A percentile compares a stretch with the other conserved stretches of the same genome.
Evolutionary conservation across 2,329 filamentous ascomycete genomes (phyloP).

Genomic region (Beauveria sp.): DNA sequence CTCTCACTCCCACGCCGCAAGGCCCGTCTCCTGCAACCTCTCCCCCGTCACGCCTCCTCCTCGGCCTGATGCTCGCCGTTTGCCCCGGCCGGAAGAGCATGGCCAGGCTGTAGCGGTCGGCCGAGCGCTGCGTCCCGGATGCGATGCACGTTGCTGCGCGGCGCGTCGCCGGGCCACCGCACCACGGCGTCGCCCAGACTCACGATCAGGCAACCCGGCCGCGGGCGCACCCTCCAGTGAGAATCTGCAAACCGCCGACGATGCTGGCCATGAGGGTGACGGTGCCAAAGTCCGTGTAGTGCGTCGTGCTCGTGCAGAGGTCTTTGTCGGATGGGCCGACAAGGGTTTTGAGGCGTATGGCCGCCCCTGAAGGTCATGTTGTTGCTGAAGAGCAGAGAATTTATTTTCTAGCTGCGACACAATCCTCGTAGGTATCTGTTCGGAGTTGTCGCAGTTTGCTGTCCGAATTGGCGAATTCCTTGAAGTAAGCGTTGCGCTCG

Average conservation of each 20-base stretch:
- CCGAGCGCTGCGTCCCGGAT: conserved; percentile 7
- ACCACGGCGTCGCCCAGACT: conserved; percentile 17
- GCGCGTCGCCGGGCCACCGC: conserved; percentile 17
- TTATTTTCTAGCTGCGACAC: neutral
- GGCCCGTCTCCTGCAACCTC: neutral
- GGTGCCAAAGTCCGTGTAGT: conserved; percentile 29
- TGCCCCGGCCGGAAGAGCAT: neutral
- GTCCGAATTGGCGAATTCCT: neutral
- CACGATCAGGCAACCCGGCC: conserved; percentile 18
- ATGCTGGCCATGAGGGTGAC: conserved; percentile 29
- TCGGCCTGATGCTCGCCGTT: neutral
- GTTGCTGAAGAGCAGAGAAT: neutral
- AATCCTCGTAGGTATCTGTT: neutral
- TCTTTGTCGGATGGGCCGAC: conserved; percentile 14
- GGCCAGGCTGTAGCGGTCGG: neutral
- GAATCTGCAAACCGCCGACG: conserved; percentile 28
- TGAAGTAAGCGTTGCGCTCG: neutral
- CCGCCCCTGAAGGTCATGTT: neutral
- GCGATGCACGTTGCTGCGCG: conserved; percentile 21
- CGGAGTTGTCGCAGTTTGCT: neutral
- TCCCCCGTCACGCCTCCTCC: neutral
- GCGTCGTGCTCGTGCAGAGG: conserved; percentile 19
- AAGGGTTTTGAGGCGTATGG: conserved; percentile 13
- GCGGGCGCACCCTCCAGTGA: conserved; percentile 18
- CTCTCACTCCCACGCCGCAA: neutral